Percentiles rank a stretch among this genome's conserved stretches.
phyloP scores from a whole-genome alignment of 768 basidiomycete species.

The Rickenella mellea region DNA sequence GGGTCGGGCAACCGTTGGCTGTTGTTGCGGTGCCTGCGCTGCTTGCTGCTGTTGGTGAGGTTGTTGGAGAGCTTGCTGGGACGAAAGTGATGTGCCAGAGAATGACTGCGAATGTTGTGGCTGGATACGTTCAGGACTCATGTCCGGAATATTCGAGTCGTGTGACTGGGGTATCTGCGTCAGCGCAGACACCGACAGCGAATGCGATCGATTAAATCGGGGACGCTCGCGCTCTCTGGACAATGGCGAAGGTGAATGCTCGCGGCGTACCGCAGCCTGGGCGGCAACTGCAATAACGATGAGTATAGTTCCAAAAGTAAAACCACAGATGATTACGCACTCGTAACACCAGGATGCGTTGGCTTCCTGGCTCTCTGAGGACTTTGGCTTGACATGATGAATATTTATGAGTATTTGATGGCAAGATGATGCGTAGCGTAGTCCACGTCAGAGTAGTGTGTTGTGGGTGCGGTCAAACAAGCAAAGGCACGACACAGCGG shows the following conservation, averaged over 20 bases:
- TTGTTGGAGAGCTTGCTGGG: constrained; percentile 17
- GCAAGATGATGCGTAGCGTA: no score
- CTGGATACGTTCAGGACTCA: constrained; percentile 15
- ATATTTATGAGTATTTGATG: constrained; percentile 15
- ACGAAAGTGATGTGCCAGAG: constrained; percentile 22
- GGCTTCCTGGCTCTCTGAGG: constrained; percentile 49
- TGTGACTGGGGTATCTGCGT: constrained; percentile 44
- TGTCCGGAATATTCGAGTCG: constrained; percentile 26
- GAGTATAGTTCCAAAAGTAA: constrained; percentile 14
- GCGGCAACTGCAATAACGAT: constrained; percentile 8
- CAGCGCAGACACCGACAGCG: constrained; percentile 53
- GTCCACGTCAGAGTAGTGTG: no score
- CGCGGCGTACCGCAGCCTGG: constrained; percentile 27
- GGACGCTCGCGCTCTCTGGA: constrained; percentile 37
- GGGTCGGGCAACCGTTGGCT: constrained; percentile 54
- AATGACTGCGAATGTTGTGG: constrained; percentile 23
- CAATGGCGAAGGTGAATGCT: constrained; percentile 32
- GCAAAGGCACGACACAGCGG: no score
- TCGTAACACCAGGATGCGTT: constrained; percentile 36
- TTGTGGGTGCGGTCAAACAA: no score
- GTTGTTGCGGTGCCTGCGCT: constrained; percentile 24
- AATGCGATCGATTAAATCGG: constrained; percentile 47
- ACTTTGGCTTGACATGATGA: constrained; percentile 48
- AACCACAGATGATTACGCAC: constrained; percentile 27
- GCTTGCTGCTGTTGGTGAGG: constrained; percentile 17